Percentiles rank a stretch among this genome's conserved stretches.
phyloP scores from a whole-genome alignment of 2,329 filamentous ascomycete species.

The Pseudogymnoascus sp. region DNA sequence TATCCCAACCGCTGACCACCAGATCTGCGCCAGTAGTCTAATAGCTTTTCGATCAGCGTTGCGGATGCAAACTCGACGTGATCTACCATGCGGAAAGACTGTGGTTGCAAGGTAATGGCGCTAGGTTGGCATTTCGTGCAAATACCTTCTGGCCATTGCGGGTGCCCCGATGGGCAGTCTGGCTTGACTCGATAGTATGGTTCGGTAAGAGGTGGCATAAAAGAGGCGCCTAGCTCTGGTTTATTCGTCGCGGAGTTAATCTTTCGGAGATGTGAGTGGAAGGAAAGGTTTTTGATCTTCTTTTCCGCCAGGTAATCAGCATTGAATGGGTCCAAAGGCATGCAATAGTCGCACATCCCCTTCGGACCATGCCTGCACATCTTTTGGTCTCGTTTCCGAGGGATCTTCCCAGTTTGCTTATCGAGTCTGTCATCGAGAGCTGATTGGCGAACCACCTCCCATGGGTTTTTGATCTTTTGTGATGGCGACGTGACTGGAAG shows the following conservation, averaged over 20 bases:
- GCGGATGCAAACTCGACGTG: constrained; percentile 93
- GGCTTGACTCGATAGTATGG: constrained; percentile 84
- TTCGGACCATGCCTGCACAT: constrained; percentile 96
- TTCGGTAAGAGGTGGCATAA: constrained; percentile 89
- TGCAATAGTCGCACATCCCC: constrained; percentile 99
- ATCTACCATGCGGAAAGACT: constrained; percentile 93
- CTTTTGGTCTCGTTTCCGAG: constrained; percentile 61
- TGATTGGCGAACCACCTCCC: constrained; percentile 87
- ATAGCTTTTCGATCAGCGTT: constrained; percentile 75
- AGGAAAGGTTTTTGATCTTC: constrained; percentile 98
- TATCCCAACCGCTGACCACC: constrained; percentile 78
- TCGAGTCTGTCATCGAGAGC: constrained; percentile 80
- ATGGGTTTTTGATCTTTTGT: constrained; percentile 71
- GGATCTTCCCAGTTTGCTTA: constrained; percentile 82
- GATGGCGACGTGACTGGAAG: constrained; percentile 45
- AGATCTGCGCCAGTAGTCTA: constrained; percentile 85
- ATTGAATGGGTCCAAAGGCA: constrained; percentile 91
- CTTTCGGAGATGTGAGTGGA: constrained; percentile 89
- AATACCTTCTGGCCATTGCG: constrained; percentile 89
- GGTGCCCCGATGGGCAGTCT: constrained; percentile 87
- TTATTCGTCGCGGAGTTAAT: constrained; percentile 96
- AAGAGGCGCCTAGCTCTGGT: constrained; percentile 84
- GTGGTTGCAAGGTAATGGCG: constrained; percentile 88
- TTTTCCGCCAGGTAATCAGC: constrained; percentile 82
- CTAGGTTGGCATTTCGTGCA: constrained; percentile 98